Percentiles rank a stretch among this genome's conserved stretches.
phyloP scores from a whole-genome alignment of 2,329 filamentous ascomycete species.

The Pyricularia sp. region DNA sequence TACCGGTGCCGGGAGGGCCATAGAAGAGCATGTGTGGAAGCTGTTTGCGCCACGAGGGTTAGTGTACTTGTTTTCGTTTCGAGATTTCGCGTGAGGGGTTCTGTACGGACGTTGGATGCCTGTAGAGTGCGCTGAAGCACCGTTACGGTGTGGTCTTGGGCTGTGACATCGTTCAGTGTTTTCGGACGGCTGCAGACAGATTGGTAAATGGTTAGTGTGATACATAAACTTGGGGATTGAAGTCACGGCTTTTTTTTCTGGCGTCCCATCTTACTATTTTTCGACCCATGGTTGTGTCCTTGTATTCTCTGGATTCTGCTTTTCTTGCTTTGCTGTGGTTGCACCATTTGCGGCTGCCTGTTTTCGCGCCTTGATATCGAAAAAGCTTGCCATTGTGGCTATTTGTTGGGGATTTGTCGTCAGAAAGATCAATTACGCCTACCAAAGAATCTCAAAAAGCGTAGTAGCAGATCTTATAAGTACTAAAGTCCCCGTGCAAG shows the following conservation, averaged over 20 bases:
- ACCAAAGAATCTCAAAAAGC: background rate
- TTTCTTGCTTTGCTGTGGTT: slow-evolving; percentile 56
- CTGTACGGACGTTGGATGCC: slow-evolving; percentile 66
- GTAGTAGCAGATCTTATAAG: background rate
- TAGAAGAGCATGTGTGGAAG: slow-evolving; percentile 99
- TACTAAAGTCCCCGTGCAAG: background rate
- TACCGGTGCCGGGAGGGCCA: slow-evolving; percentile 92
- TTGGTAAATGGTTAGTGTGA: background rate
- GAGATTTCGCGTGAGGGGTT: background rate
- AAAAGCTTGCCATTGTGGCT: slow-evolving; percentile 72
- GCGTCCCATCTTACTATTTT: slow-evolving; percentile 68
- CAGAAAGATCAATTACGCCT: background rate
- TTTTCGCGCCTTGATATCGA: slow-evolving; percentile 87
- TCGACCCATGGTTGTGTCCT: slow-evolving; percentile 92
- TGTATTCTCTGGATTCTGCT: slow-evolving; percentile 51
- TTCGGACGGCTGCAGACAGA: slow-evolving; percentile 66
- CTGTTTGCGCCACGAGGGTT: slow-evolving; percentile 23
- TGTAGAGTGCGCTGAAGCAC: slow-evolving; percentile 88
- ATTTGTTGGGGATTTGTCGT: background rate
- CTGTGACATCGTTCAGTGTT: slow-evolving; percentile 86
- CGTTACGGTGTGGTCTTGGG: slow-evolving; percentile 93
- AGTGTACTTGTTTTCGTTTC: background rate
- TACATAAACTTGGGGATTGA: background rate
- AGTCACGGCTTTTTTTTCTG: background rate
- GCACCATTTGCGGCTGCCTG: slow-evolving; percentile 58